phyloP scores from a whole-genome alignment of 2,329 filamentous ascomycete genomes.

The Penicillium sp. region DNA sequence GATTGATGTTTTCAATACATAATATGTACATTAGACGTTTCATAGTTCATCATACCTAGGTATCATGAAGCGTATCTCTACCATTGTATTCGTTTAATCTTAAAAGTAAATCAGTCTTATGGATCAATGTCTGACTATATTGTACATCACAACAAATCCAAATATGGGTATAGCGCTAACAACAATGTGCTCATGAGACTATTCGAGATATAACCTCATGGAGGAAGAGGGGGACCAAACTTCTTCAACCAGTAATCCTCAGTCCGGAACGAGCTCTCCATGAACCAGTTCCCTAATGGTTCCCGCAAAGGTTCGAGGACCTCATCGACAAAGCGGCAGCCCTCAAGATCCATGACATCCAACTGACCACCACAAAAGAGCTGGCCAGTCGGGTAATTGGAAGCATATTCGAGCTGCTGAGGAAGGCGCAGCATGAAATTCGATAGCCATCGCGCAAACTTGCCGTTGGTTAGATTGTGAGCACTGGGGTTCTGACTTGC shows the following conservation, averaged over 20 bases:
- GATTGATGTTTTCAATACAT: background rate
- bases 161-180: conserved; percentile 5
- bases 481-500: background rate
- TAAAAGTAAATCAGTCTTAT: background rate
- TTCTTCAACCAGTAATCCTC: conserved; percentile 17
- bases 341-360: conserved; percentile 21
- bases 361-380: conserved; percentile 30
- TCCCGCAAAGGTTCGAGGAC: conserved; percentile 22
- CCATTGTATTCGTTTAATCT: background rate
- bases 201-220: background rate
- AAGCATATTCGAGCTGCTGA: conserved; percentile 19
- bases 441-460: conserved; percentile 38
- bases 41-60: background rate
- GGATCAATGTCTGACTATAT: background rate
- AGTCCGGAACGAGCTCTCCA: conserved; percentile 19
- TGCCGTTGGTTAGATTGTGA: conserved; percentile 14
- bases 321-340: conserved; percentile 27
- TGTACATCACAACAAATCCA: background rate
- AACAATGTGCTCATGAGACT: background rate
- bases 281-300: conserved; percentile 26
- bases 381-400: conserved; percentile 13
- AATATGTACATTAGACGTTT: conserved; percentile 2
- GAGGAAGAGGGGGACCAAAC: background rate
- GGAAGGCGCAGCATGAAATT: conserved; percentile 37
- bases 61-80: background rate